Evolutionary conservation across 805 yeast species (phyloP), one percentile per base, ranked within the genome.

Genomic region (Candida cerambycidarum): DNA sequence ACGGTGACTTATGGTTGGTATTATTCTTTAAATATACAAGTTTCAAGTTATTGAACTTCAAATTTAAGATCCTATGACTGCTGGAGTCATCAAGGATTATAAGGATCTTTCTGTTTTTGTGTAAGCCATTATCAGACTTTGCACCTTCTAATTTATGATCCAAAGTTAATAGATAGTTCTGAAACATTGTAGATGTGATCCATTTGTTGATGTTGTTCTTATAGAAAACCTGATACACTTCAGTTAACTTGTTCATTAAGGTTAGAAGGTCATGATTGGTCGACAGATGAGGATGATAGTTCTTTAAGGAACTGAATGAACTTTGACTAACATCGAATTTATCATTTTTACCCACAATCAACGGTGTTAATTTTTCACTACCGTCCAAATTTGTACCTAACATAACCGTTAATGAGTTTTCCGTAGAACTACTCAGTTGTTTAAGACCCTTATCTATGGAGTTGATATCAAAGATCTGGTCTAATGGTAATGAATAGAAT

Each of bases 351-450:
- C 85, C 85, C 5, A 82, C 79, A 5, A 82, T 72, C 28, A 82
- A 53, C 0, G 87, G 87, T 25, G 78, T 73, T 21, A 80, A 55
- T 53, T 80, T 80, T 46, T 82, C 86, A 3, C 79, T 67, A 1
- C 86, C 87, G 54, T 79, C 83, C 11, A 79, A 64, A 52, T 81
- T 82, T 27, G 78, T 71, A 21, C 86, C 83, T 3, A 82, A 61
- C 82, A 82, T 76, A 8, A 81, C 75, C 0, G 85, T 79, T 7
- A 69, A 50, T 6, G 67, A 61, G 33, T 59, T 74, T 66, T 62
- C 79, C 46, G 72, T 59, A 5, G 68, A 61, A 18, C 60, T 54
- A 29, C 56, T 54, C 5, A 66, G 55, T 39, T 67, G 75, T 36
- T 64, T 65, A 21, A 69, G 54, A 4, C 75, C 74, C 46, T 68